phyloP scores from a whole-genome alignment of 371 early-diverging fungal species.

The Globomyces sp. region DNA sequence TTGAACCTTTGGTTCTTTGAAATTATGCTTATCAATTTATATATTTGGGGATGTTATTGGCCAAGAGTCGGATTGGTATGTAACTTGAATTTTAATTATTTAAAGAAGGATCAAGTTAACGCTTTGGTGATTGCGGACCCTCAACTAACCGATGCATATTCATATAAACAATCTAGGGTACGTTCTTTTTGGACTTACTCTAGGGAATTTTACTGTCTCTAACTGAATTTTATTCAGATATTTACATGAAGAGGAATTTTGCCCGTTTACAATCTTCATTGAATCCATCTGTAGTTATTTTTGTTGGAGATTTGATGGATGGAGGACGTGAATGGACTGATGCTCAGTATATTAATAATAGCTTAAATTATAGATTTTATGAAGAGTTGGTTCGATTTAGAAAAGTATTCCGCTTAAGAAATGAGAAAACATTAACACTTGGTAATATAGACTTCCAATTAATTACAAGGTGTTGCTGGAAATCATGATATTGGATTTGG shows the following conservation, averaged over 20 bases:
- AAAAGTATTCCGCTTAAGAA: constrained; percentile 37
- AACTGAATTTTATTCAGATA: constrained; percentile 75
- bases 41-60: constrained; percentile 11
- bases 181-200: neutral
- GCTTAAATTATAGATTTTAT: constrained; percentile 23
- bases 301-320: constrained; percentile 85
- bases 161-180: constrained; percentile 60
- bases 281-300: constrained; percentile 64
- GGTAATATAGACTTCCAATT: no score
- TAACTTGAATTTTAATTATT: neutral
- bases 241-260: constrained; percentile 83
- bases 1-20: constrained; percentile 11
- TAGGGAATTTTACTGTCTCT: constrained; percentile 40
- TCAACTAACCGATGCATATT: constrained; percentile 86
- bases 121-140: constrained; percentile 79
- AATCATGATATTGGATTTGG: constrained; percentile 95
- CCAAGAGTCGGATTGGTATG: neutral
- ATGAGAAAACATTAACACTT: constrained; percentile 18
- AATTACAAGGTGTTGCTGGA: constrained; percentile 61
- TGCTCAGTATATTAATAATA: constrained; percentile 30
- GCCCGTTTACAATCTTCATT: constrained; percentile 48
- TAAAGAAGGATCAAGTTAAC: constrained; percentile 7
- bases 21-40: constrained; percentile 7
- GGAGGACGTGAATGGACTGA: constrained; percentile 81
- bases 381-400: constrained; percentile 46